phyloP scores from a whole-genome alignment of 2,329 filamentous ascomycete species.

The Phialocephala sp. region DNA sequence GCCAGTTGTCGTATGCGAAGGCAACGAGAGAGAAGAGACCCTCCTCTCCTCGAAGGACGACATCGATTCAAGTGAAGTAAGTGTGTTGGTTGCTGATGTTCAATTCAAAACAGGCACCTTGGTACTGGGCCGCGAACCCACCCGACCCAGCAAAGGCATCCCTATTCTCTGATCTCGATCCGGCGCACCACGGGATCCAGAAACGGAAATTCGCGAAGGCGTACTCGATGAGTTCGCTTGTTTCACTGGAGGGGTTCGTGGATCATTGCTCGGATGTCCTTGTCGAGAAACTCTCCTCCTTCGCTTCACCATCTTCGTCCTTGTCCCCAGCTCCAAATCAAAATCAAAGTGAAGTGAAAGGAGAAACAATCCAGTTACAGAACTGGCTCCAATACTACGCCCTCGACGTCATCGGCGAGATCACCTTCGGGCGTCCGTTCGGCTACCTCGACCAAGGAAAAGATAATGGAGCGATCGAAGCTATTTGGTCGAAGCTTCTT shows the following conservation, averaged over 20 bases:
- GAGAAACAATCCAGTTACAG: constrained; percentile 45
- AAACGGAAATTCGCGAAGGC: constrained; percentile 49
- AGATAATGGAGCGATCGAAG: neutral
- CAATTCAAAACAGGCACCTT: neutral
- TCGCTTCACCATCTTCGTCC: constrained; percentile 32
- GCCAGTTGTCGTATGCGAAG: too few relatives aligned
- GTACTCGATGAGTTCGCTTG: constrained; percentile 53
- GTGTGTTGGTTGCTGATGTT: too few relatives aligned
- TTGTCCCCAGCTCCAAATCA: neutral
- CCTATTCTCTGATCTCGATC: constrained; percentile 44
- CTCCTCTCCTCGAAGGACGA: too few relatives aligned
- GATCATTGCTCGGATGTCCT: constrained; percentile 52
- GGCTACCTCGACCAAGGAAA: neutral
- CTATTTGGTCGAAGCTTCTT: neutral
- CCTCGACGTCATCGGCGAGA: constrained; percentile 55
- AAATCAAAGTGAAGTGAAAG: constrained; percentile 3
- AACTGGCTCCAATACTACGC: constrained; percentile 52
- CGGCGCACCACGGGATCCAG: constrained; percentile 45
- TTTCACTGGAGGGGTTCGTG: constrained; percentile 53
- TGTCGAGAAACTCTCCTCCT: constrained; percentile 44
- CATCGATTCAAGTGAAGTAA: too few relatives aligned
- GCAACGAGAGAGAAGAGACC: too few relatives aligned
- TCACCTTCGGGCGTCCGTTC: constrained; percentile 44
- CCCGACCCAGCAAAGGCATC: constrained; percentile 25
- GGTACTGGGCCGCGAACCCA: constrained; percentile 32